Evolutionary conservation across 345 rosid genomes (phyloP), one percentile per base, ranked within the genome.

Genomic region (Salix arbutifolia): DNA sequence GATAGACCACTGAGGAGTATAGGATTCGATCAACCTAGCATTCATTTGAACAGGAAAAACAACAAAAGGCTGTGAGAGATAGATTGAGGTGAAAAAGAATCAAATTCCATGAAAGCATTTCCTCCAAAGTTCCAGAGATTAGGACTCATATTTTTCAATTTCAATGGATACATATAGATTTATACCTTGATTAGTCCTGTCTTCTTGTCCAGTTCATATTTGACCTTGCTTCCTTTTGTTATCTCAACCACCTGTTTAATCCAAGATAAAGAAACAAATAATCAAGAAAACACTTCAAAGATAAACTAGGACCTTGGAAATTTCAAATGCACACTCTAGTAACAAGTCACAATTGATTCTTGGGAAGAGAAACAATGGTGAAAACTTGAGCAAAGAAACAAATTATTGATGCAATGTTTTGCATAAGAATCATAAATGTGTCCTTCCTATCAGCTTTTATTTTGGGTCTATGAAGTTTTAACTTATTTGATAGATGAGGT

Each of bases 1-100:
- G 99, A 81, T 95, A 95, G n/a, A 95, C 99, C 75, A 95, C 98
- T 0, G 99, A 95, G 6, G 99, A 95, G 82, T 93, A 95, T 69
- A 95, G 80, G 67, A 95, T 48, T 14, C 99, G 86, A 74, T 95
- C 98, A 61, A 95, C 98, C 98, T 92, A 76, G 62, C 74, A 81
- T 73, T 25, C 23, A 70, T 72, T 67, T 46, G 65, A 30, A 83
- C 65, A 66, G 25, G 48, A 28, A 69, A 42, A 46, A 18, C 13
- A 78, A 72, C 7, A n/a, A 30, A 77, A 44, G 33, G 18, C 14
- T 60, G 65, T 74, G 53, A 71, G 56, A 58, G 44, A 14, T 46
- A 79, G 25, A 53, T 5, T 16, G 72, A 71, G 65, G 25, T 26
- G 66, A n/a, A 23, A 40, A 50, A 42, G 44, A 69, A 69, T 52